Evolutionary conservation across 140 eudicot genomes (phyloP), one percentile per base, ranked within the genome.

Genomic region (Cichorium intybus): DNA sequence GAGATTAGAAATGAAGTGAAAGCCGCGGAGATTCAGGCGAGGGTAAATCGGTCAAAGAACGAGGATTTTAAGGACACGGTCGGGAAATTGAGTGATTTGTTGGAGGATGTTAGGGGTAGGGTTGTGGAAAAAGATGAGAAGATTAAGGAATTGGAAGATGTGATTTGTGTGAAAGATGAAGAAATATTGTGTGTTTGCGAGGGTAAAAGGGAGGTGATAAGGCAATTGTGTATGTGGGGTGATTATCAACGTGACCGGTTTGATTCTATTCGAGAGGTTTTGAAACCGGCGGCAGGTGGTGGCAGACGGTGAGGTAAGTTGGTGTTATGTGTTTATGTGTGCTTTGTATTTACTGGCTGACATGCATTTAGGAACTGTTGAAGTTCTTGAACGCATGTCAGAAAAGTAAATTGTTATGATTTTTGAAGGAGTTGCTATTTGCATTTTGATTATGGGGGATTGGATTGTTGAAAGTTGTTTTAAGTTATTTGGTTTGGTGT

Each of bases 151-250:
- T 49, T 85, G 24, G 83, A 81, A 59, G 71, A 35, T 66, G 71
- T 24, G 49, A 72, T 90, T 67, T 66, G 24, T 9, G 80, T 77
- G 70, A 90, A 84, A 73, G 92, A 90, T 28, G 74, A 64, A 62
- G 84, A 82, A 49, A 68, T 91, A 1, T 50, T 60, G 60, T 66
- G 65, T 22, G 54, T 87, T 15, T 61, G 86, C 4, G 88, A 85
- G 64, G 95, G 84, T 79, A 93, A 93, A 73, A 78, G 81, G 17
- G 95, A 93, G 73, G 96, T 87, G 16, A 88, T 93, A 55, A 83
- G 83, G 71, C 95, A 91, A 77, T 53, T 91, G 70, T 87, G 91
- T 31, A 60, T 91, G 16, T 81, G 92, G 95, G 81, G 75, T 10
- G 98, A 92, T 53, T 79, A 87, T 75, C 87, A 87, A 56, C 91